phyloP scores from a whole-genome alignment of 257 asterid species.

The Jacaranda mimosifolia region DNA sequence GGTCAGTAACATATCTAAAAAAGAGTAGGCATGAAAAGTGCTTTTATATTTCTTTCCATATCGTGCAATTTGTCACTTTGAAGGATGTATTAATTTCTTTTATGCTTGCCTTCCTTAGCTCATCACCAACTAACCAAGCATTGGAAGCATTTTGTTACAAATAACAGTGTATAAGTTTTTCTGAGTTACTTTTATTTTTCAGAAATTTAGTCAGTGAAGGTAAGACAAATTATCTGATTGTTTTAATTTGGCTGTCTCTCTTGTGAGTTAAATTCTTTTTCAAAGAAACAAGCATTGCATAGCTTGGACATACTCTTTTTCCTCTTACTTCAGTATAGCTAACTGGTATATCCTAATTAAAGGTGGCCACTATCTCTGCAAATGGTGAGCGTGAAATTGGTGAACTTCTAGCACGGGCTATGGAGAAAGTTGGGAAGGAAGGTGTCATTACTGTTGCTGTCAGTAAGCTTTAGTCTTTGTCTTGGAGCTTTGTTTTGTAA shows the following conservation, averaged over 20 bases:
- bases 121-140: neutral
- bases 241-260: conserved; percentile 8
- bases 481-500: conserved; percentile 6
- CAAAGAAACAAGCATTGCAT: neutral
- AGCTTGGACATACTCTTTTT: neutral
- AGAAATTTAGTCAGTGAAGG: neutral
- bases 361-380: conserved; percentile 94
- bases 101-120: conserved; percentile 1
- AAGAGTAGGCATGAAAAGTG: conserved; percentile 4
- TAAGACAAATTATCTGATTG: neutral
- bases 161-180: neutral
- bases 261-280: conserved; percentile 6
- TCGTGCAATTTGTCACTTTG: neutral
- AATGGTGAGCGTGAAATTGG: conserved; percentile 92
- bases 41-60: conserved; percentile 2
- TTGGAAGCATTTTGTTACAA: neutral
- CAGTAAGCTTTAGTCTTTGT: conserved; percentile 43
- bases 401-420: conserved; percentile 84
- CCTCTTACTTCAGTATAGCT: conserved; percentile 24
- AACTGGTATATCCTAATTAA: conserved; percentile 39
- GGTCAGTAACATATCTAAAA: neutral
- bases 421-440: conserved; percentile 97
- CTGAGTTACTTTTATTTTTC: neutral
- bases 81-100: neutral
- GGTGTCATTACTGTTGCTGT: conserved; percentile 89